Conservation (phyloP, 1,139 yeast species). For the Magnusiomyces ingens region DNA sequence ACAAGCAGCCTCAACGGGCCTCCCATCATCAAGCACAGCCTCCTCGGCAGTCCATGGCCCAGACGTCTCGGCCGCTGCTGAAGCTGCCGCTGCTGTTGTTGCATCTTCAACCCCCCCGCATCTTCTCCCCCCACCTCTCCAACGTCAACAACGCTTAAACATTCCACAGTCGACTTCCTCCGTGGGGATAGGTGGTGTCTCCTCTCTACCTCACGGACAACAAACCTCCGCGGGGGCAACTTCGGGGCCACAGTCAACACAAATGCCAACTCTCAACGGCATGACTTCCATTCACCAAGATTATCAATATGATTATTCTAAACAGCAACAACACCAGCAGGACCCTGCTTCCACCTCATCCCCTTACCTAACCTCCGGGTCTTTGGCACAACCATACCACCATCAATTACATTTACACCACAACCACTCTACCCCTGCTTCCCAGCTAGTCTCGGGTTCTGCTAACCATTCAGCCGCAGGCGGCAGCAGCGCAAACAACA, state of each 20-base stretch:
- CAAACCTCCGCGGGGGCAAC: no score
- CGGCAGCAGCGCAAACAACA: not conserved
- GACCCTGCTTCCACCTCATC: not conserved
- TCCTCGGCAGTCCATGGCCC: not conserved
- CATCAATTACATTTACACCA: not conserved
- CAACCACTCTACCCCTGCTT: not conserved
- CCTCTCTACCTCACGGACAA: no score
- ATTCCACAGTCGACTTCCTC: no score
- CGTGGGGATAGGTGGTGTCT: no score
- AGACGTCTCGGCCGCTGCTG: no score
- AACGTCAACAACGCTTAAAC: not conserved
- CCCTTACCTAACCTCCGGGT: not conserved
- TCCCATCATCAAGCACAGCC: not conserved
- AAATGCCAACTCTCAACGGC: no score
- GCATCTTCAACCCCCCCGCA: no score
- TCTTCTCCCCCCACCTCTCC: not conserved
- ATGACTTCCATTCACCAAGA: not conserved
- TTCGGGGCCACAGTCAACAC: no score
- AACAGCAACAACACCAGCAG: conserved; percentile 1
- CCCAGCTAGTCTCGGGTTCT: not conserved
- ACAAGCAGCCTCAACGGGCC: not conserved
- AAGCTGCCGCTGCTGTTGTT: no score
- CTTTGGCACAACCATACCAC: not conserved
- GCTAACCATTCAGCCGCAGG: not conserved
- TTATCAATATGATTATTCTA: conserved; percentile 1